phyloP scores from a whole-genome alignment of 805 yeast genomes.

The Wickerhamomyces sydowiorum region DNA sequence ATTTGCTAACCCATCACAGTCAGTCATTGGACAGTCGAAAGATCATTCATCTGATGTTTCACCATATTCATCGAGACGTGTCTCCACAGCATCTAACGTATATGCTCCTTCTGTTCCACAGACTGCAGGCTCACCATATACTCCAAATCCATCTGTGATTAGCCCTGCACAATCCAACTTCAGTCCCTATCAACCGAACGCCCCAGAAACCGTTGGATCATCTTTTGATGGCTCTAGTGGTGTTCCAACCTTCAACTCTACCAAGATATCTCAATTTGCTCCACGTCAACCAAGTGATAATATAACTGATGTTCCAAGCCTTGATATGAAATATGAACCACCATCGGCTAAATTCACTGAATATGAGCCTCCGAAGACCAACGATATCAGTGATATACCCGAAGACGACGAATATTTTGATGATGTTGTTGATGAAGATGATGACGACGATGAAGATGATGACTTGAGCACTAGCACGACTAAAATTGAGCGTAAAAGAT shows the following conservation, averaged over 20 bases:
- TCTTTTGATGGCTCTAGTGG: not conserved
- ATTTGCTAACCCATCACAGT: too few relatives aligned
- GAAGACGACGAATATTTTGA: slow-evolving; percentile 43
- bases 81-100: not conserved
- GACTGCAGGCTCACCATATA: not conserved
- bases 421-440: slow-evolving; percentile 37
- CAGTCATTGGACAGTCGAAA: too few relatives aligned
- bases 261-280: slow-evolving; percentile 3
- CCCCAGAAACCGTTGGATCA: slow-evolving; percentile 1
- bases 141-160: slow-evolving; percentile 3
- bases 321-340: slow-evolving; percentile 14
- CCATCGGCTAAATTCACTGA: slow-evolving; percentile 22
- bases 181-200: slow-evolving; percentile 5
- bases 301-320: slow-evolving; percentile 1
- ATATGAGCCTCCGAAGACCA: slow-evolving; percentile 21
- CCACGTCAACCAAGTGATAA: slow-evolving; percentile 6
- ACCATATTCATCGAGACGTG: not conserved
- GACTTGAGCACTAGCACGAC: slow-evolving; percentile 10
- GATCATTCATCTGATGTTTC: too few relatives aligned
- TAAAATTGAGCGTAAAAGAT: slow-evolving; percentile 6
- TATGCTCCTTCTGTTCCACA: slow-evolving; percentile 4
- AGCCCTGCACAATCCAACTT: not conserved
- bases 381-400: slow-evolving; percentile 13
- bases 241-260: not conserved
- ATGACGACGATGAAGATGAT: slow-evolving; percentile 30